Evolutionary conservation across 495 filamentous ascomycete genomes (phyloP).

Genomic region (Tuber borchii): DNA sequence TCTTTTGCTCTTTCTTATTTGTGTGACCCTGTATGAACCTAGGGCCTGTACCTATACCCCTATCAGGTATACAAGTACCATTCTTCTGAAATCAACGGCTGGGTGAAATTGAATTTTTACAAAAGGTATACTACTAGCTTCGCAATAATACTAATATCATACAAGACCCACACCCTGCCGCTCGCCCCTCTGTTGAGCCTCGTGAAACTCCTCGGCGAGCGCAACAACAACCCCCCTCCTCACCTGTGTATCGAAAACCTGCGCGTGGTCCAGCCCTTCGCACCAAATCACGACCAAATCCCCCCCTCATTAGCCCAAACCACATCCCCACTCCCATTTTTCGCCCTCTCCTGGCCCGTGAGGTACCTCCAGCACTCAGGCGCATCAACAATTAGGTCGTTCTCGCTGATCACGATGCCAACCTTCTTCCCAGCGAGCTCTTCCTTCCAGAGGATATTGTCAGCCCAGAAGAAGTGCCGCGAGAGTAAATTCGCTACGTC

Average conservation of each 20-base stretch:
- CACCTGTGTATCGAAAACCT: conserved; percentile 54
- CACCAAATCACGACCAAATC: conserved; percentile 53
- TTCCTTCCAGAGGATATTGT: conserved; percentile 62
- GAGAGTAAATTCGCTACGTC: conserved; percentile 55
- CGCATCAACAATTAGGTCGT: conserved; percentile 62
- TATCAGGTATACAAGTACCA: too few species aligned
- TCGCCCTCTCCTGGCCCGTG: conserved; percentile 42
- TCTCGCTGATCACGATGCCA: conserved; percentile 52
- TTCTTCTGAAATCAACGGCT: not conserved
- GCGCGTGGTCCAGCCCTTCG: conserved; percentile 58
- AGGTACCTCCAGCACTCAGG: conserved; percentile 55
- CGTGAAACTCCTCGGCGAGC: conserved; percentile 28
- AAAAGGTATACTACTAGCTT: not conserved
- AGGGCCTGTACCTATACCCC: too few species aligned
- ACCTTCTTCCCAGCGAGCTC: conserved; percentile 50
- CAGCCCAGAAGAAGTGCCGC: conserved; percentile 61
- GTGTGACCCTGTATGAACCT: too few species aligned
- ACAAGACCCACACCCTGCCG: not conserved
- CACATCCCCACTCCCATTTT: conserved; percentile 24
- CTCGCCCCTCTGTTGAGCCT: not conserved
- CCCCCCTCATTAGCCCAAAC: conserved; percentile 16
- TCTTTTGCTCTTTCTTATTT: too few species aligned
- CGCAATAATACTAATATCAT: not conserved
- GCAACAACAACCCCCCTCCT: conserved; percentile 46
- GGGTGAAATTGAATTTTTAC: not conserved